phyloP scores from a whole-genome alignment of 75 land plant species.

The Picea sitchensis region DNA sequence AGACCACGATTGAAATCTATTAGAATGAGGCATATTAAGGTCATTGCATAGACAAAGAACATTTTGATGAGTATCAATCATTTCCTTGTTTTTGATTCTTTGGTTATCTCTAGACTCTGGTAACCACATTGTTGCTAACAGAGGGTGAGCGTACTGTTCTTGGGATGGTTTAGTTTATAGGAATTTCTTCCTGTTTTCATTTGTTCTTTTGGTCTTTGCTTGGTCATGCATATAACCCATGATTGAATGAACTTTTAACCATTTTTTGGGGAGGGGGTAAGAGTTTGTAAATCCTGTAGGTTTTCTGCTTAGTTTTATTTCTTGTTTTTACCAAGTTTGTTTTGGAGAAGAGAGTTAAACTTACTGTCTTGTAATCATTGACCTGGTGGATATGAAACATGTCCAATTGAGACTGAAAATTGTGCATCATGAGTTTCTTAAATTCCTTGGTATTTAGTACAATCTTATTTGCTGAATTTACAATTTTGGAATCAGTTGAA shows the following conservation, averaged over 20 bases:
- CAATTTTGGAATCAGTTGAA: not conserved
- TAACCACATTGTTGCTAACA: not conserved
- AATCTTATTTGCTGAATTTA: not conserved
- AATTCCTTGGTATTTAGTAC: not conserved
- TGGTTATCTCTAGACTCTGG: not conserved
- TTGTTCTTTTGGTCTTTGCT: not conserved
- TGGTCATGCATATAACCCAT: not conserved
- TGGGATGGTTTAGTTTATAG: not conserved
- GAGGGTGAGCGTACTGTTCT: not conserved
- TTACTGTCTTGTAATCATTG: not conserved
- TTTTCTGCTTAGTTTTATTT: not conserved
- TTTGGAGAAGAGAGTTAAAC: constrained; percentile 1
- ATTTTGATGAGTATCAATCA: not conserved
- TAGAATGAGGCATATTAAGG: not conserved
- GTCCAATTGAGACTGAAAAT: not conserved
- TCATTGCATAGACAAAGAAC: not conserved
- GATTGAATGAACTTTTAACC: not conserved
- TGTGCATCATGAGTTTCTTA: not conserved
- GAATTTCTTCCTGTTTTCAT: not conserved
- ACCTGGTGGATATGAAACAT: not conserved
- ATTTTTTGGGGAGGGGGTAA: not conserved
- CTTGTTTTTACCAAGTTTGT: not conserved
- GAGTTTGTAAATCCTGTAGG: not conserved
- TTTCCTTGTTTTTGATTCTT: not conserved
- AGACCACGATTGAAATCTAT: not conserved